Percentiles rank a stretch among this genome's conserved stretches.
Conservation (phyloP, 495 filamentous ascomycete species). For the Sphaerosporella brunnea region DNA sequence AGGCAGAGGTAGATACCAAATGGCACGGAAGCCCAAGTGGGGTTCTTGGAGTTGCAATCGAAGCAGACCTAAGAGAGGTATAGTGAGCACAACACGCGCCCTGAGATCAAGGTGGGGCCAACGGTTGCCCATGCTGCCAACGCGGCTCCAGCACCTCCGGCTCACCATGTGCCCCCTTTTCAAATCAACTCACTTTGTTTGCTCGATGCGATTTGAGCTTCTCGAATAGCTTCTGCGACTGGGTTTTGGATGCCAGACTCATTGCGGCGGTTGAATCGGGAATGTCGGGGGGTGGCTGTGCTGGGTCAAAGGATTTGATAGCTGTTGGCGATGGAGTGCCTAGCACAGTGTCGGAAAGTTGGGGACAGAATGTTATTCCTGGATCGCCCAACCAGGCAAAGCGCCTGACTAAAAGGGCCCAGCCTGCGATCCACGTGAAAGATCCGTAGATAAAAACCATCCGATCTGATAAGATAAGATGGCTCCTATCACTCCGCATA, state of each 20-base stretch:
- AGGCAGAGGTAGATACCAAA: constrained; percentile 96
- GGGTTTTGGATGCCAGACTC: constrained; percentile 75
- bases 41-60: constrained; percentile 90
- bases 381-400: too few species aligned
- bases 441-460: too few species aligned
- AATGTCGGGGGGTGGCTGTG: not conserved
- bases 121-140: too few species aligned
- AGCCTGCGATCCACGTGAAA: too few species aligned
- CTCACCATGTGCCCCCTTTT: too few species aligned
- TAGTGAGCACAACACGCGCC: constrained; percentile 2
- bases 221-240: constrained; percentile 95
- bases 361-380: not conserved
- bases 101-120: too few species aligned
- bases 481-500: too few species aligned
- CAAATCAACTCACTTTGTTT: constrained; percentile 54
- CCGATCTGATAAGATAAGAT: too few species aligned
- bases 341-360: too few species aligned
- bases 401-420: too few species aligned
- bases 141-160: too few species aligned
- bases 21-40: constrained; percentile 93
- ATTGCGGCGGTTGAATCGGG: constrained; percentile 29
- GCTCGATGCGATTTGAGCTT: constrained; percentile 84
- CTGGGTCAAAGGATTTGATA: not conserved
- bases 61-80: constrained; percentile 60
- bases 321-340: too few species aligned